Evolutionary conservation across 352 stramenopile genomes (phyloP).

Genomic region (Globisporangium cederbergense): DNA sequence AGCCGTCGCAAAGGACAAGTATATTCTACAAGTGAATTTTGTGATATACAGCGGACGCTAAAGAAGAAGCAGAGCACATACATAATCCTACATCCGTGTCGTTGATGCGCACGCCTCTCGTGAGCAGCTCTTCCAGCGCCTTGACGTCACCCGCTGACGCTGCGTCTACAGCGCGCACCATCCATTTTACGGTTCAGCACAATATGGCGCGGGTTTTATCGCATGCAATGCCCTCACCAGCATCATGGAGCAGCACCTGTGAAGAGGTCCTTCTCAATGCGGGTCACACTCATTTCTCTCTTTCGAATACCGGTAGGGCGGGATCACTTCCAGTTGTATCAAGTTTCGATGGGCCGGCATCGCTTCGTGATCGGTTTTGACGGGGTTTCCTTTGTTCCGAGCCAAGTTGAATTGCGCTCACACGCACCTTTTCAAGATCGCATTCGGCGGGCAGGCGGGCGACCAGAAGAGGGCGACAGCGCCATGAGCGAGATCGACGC

Average conservation of each 20-base stretch:
- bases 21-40: too few species aligned
- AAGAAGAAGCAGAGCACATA: too few species aligned
- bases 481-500: slow-evolving; percentile 68
- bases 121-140: slow-evolving; percentile 32
- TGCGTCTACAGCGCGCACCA: slow-evolving; percentile 26
- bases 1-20: too few species aligned
- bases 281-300: slow-evolving; percentile 39
- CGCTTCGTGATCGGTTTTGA: slow-evolving; percentile 21
- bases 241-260: slow-evolving; percentile 28
- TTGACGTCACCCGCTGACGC: slow-evolving; percentile 35
- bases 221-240: neutral
- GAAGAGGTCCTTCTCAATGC: slow-evolving; percentile 66
- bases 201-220: neutral
- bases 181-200: too few species aligned
- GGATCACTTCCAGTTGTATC: neutral
- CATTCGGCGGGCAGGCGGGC: neutral
- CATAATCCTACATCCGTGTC: slow-evolving; percentile 39
- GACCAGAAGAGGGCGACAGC: neutral
- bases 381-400: neutral
- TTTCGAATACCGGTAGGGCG: too few species aligned
- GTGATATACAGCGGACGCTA: too few species aligned
- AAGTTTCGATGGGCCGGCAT: neutral
- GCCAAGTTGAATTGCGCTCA: neutral
- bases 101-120: slow-evolving; percentile 46
- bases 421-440: neutral